These are phyloP conservation scores for Articulospora tetracladia DNA, from an alignment of 495 filamentous ascomycete genomes.

Conservation along the genomic window DNA sequence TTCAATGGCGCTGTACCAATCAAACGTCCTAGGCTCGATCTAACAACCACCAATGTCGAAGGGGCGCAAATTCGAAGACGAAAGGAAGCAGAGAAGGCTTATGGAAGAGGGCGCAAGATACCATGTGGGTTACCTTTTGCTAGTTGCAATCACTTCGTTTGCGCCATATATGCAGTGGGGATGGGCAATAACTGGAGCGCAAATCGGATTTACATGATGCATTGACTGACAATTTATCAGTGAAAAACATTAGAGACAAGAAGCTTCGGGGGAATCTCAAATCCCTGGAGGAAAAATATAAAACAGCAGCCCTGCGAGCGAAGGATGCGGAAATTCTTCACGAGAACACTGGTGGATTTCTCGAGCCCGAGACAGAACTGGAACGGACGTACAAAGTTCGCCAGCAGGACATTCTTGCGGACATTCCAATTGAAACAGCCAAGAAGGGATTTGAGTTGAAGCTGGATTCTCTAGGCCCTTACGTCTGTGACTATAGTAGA, in stretches of 20 bases:
- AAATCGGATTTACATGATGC: neutral
- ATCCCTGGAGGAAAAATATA: conserved; percentile 74
- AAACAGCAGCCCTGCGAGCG: conserved; percentile 72
- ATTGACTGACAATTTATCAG: conserved; percentile 7
- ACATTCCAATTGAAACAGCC: conserved; percentile 74
- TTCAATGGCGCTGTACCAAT: conserved; percentile 44
- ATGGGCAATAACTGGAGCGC: too few relatives aligned
- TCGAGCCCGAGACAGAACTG: conserved; percentile 84
- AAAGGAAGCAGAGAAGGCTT: conserved; percentile 67
- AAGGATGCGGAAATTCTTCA: conserved; percentile 94
- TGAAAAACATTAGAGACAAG: conserved; percentile 66
- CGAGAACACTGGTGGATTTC: conserved; percentile 79
- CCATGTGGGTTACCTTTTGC: conserved; percentile 21
- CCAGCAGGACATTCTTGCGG: conserved; percentile 77
- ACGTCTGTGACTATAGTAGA: conserved; percentile 79
- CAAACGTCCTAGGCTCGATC: conserved; percentile 38
- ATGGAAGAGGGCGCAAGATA: conserved; percentile 79
- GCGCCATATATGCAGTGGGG: too few relatives aligned
- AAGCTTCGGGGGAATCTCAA: conserved; percentile 81
- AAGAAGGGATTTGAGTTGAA: conserved; percentile 88
- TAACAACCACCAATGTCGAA: conserved; percentile 38
- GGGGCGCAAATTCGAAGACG: conserved; percentile 37
- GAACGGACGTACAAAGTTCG: conserved; percentile 89
- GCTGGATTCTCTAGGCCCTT: conserved; percentile 78
- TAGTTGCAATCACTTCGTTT: too few relatives aligned